Conservation (phyloP, 2,329 filamentous ascomycete genomes). For the Cucurbitaria berberidis region DNA sequence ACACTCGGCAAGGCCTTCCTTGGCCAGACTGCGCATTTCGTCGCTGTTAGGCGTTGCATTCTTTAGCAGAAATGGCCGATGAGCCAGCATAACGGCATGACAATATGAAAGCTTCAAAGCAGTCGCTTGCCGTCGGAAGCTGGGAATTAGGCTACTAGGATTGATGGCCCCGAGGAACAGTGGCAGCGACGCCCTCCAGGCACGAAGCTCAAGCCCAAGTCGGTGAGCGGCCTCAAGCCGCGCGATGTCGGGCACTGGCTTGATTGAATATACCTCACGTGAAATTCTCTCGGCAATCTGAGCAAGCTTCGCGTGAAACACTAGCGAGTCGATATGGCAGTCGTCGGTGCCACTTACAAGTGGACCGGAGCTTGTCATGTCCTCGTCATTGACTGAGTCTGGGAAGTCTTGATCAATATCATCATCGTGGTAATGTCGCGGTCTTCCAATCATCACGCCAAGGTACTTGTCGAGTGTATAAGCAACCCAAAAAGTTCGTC, state of each 20-base stretch:
- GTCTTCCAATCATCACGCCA: conserved; percentile 65
- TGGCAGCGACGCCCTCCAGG: conserved; percentile 47
- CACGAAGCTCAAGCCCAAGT: conserved; percentile 47
- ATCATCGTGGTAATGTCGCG: conserved; percentile 65
- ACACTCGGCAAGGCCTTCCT: conserved; percentile 51
- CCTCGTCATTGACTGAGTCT: conserved; percentile 61
- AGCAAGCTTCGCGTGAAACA: conserved; percentile 54
- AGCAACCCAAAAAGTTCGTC: conserved; percentile 66
- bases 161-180: conserved; percentile 53
- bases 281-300: conserved; percentile 42
- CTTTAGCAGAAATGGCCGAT: conserved; percentile 41
- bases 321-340: conserved; percentile 58
- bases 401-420: conserved; percentile 68
- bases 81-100: conserved; percentile 45
- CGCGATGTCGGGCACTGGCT: conserved; percentile 41
- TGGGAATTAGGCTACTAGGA: conserved; percentile 55
- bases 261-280: conserved; percentile 42
- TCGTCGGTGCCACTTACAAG: conserved; percentile 43
- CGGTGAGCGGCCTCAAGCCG: conserved; percentile 49
- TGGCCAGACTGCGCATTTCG: conserved; percentile 38
- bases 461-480: conserved; percentile 68
- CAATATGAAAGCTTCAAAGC: conserved; percentile 42
- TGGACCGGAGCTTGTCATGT: conserved; percentile 57
- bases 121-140: conserved; percentile 47
- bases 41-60: conserved; percentile 20